Evolutionary conservation across 2,329 filamentous ascomycete species (phyloP), one percentile per base, ranked within the genome.

Genomic region (Arthrobotrys pseudoclavata): DNA sequence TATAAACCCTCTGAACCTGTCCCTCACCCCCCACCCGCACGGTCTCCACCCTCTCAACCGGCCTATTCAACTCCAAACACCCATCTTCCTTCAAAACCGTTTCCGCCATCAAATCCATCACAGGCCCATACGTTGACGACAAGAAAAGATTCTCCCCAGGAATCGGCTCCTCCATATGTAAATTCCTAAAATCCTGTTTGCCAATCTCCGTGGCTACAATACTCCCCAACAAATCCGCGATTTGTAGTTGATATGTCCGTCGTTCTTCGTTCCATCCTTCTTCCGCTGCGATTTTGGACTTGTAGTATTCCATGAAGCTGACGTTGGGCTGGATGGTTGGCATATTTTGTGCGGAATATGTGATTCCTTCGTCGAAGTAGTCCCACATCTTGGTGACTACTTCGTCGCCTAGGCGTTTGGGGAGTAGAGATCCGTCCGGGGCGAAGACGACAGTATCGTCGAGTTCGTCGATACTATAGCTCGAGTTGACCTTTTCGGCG

Each of bases 121-220:
- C 87, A 62, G 87, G 87, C 74, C 86, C 84, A 80, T 90, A 90
- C 0, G 89, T 90, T 10, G 87, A 87, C 4, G 87, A 86, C 72
- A 88, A 88, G 79, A 89, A 89, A 12, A 90, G 83, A 70, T 89
- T 90, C 80, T 79, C 80, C 53, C 91, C 91, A 82, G 93, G 91
- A 64, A 93, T 90, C 79, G 90, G 92, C 83, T 93, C 91, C 82
- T 94, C 91, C 4, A 94, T 82, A 90, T 91, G 93, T 82, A 93
- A 92, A 84, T 89, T 93, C 84, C 90, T 92, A 34, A 93, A 84
- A 80, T 90, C 92, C 82, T 94, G 91, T 26, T 82, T 87, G 64
- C 86, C 84, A 7, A 92, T 85, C 0, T 89, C 87, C 74, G 87
- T 90, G 13, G 91, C 91, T 4, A 93, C 87, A 82, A 92, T 93